phyloP scores from a whole-genome alignment of 1,284 basidiomycete genomes.

The Ustilago sp. region DNA sequence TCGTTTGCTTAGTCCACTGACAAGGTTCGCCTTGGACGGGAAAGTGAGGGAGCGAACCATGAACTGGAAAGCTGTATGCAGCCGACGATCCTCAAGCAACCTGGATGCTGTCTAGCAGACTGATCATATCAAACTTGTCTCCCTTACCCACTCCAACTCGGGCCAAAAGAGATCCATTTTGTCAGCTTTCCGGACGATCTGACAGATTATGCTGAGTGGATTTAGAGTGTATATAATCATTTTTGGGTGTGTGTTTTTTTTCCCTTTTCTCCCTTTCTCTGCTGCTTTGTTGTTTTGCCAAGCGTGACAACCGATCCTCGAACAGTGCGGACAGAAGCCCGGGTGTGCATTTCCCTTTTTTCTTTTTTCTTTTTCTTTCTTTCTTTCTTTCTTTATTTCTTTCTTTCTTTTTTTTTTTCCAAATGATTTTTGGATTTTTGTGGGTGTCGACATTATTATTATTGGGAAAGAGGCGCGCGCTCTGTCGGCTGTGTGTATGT shows the following conservation, averaged over 20 bases:
- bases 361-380: background rate
- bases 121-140: too few species aligned
- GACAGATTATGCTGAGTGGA: too few species aligned
- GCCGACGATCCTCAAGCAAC: background rate
- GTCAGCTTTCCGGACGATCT: too few species aligned
- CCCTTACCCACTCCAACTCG: too few species aligned
- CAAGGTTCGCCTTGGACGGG: background rate
- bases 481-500: background rate
- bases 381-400: too few species aligned
- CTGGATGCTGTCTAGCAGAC: background rate
- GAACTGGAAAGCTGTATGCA: background rate
- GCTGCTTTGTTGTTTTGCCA: constrained; percentile 1
- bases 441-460: background rate
- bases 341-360: background rate
- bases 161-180: too few species aligned
- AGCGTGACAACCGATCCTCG: constrained; percentile 28
- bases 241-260: background rate
- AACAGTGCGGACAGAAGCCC: background rate
- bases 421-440: background rate
- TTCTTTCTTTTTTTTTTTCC: background rate
- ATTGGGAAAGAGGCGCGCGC: background rate
- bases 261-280: background rate
- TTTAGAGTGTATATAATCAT: too few species aligned
- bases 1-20: too few species aligned
- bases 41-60: background rate